A percentile compares a stretch with the other conserved stretches of the same genome.
These are phyloP conservation scores for Chalciporus pseudorubinellus DNA, from an alignment of 768 basidiomycete species.

Conservation along the genomic window DNA sequence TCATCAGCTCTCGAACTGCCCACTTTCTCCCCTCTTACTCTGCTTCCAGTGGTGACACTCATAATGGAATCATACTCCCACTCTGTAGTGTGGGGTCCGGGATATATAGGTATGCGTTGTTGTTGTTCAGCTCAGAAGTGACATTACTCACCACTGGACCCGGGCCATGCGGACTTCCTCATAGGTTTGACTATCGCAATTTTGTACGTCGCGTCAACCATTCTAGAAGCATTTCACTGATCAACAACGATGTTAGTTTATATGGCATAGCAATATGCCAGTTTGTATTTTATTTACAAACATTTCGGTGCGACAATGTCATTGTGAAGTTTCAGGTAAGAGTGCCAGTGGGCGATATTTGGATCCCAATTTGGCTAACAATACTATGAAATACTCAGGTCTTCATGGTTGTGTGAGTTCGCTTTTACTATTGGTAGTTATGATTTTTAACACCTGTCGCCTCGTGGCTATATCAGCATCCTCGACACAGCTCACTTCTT, in stretches of 20 bases:
- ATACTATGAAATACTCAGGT: constrained; percentile 2
- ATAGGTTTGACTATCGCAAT: background rate
- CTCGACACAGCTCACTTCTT: constrained; percentile 6
- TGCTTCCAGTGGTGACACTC: background rate
- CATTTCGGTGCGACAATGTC: background rate
- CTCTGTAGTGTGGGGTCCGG: background rate
- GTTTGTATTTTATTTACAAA: no score
- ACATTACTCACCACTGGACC: no score
- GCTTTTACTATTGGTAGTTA: no score
- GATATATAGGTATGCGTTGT: no score
- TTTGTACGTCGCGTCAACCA: constrained; percentile 1
- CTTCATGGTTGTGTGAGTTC: constrained; percentile 4
- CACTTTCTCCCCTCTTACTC: background rate
- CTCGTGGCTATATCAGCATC: background rate
- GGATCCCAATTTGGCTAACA: no score
- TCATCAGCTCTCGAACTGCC: background rate
- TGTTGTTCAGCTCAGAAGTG: no score
- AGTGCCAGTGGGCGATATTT: no score
- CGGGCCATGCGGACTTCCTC: no score
- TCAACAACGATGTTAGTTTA: background rate
- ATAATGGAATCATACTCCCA: background rate
- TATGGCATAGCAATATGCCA: no score
- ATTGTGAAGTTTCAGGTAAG: constrained; percentile 7
- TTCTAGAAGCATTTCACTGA: background rate
- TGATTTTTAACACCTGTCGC: background rate